Percentiles rank a stretch among this genome's conserved stretches.
These are phyloP conservation scores for Glarea lozoyensis DNA, from an alignment of 495 filamentous ascomycete species.

Conservation along the genomic window DNA sequence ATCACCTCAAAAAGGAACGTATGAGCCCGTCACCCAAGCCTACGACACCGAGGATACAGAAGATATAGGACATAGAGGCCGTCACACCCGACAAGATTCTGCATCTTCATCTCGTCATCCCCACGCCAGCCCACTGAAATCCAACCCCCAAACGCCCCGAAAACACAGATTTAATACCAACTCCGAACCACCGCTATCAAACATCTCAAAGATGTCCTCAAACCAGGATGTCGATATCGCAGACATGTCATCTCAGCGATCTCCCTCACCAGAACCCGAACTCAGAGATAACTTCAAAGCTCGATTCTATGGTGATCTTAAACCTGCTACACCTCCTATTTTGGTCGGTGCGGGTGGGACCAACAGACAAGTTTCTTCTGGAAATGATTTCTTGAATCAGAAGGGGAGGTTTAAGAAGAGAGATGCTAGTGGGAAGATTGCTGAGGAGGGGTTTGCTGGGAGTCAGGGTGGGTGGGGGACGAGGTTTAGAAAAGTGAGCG, in stretches of 20 bases:
- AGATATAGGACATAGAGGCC: too few species aligned
- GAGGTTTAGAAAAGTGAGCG: conserved; percentile 20
- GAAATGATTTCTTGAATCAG: conserved; percentile 51
- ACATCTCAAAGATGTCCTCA: conserved; percentile 30
- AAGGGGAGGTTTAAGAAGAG: conserved; percentile 29
- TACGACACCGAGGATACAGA: conserved; percentile 35
- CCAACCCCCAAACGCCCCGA: conserved; percentile 26
- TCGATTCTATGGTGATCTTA: conserved; percentile 41
- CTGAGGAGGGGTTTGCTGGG: conserved; percentile 71
- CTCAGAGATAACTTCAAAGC: conserved; percentile 33
- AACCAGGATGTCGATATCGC: conserved; percentile 29
- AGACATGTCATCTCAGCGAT: conserved; percentile 16
- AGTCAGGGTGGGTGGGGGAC: conserved; percentile 13
- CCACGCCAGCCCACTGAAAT: conserved; percentile 36
- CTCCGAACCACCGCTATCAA: conserved; percentile 28
- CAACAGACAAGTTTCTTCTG: conserved; percentile 38
- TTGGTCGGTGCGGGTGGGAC: conserved; percentile 28
- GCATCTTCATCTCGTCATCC: too few species aligned
- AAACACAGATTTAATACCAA: background rate
- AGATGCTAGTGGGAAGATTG: conserved; percentile 76
- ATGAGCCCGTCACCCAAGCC: conserved; percentile 34
- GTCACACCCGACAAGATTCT: too few species aligned
- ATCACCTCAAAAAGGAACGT: conserved; percentile 36
- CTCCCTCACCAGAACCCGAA: background rate
- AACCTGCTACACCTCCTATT: conserved; percentile 37